Percentiles rank a stretch among this genome's conserved stretches.
phyloP scores from a whole-genome alignment of 306 rosid genomes.

The Sophora flavescens region DNA sequence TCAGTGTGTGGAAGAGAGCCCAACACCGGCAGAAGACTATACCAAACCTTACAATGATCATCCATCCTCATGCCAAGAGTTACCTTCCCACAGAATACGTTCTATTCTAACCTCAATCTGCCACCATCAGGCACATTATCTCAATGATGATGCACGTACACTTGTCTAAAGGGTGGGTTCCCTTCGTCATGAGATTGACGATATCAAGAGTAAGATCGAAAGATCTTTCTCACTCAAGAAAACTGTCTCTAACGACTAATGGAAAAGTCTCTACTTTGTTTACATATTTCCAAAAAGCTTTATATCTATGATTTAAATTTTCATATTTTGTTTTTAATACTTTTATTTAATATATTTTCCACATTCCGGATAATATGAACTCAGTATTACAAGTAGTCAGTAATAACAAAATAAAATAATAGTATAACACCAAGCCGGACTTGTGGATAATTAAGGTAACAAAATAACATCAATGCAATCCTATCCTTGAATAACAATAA shows the following conservation, averaged over 20 bases:
- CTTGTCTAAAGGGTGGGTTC: not conserved
- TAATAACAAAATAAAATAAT: not conserved
- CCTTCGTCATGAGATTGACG: not conserved
- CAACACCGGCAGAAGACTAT: too few species aligned
- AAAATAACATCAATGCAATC: not conserved
- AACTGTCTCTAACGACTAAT: not conserved
- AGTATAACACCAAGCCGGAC: not conserved
- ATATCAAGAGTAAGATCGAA: not conserved
- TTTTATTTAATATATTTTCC: conserved; percentile 17
- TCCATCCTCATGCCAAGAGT: not conserved
- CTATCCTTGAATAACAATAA: not conserved
- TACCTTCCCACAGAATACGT: not conserved
- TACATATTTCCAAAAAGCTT: not conserved
- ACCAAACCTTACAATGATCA: not conserved
- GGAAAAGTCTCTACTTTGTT: not conserved
- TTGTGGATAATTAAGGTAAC: not conserved
- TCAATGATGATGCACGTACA: not conserved
- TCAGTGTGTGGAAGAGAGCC: too few species aligned
- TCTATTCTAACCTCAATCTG: not conserved
- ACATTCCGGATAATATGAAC: not conserved
- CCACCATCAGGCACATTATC: not conserved
- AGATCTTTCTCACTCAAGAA: not conserved
- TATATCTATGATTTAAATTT: not conserved
- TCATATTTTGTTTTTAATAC: not conserved
- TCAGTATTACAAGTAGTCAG: not conserved